Evolutionary conservation across 202 grass and related monocot species (phyloP).

Genomic region (Digitaria exilis): DNA sequence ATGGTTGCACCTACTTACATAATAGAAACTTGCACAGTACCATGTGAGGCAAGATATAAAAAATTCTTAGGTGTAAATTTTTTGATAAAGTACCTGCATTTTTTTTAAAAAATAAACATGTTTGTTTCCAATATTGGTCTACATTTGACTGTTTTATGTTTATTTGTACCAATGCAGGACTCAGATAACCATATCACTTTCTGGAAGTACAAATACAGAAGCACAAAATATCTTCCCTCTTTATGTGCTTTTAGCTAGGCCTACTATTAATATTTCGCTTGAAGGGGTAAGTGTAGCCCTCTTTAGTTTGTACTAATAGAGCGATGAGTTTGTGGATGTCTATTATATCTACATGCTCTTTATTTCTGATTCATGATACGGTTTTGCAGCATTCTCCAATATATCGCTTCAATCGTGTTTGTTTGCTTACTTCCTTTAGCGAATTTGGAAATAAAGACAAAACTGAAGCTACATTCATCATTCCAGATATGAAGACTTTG

Average conservation of each 20-base stretch:
- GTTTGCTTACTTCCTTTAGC: conserved; percentile 63
- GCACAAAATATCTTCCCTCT: conserved; percentile 70
- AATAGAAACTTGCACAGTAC: conserved; percentile 10
- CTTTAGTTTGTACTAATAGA: conserved; percentile 27
- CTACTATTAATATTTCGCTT: conserved; percentile 56
- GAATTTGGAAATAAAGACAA: conserved; percentile 74
- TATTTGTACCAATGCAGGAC: conserved; percentile 64
- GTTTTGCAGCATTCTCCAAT: conserved; percentile 66
- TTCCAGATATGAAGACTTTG: conserved; percentile 82
- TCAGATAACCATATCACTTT: conserved; percentile 81
- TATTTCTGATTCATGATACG: conserved; percentile 41
- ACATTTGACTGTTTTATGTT: conserved; percentile 24
- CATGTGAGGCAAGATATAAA: background rate
- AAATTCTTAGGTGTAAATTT: conserved; percentile 12
- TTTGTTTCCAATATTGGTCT: conserved; percentile 16
- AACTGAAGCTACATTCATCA: conserved; percentile 77
- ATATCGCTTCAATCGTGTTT: conserved; percentile 66
- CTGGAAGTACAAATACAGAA: conserved; percentile 61
- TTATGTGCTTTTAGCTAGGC: conserved; percentile 79
- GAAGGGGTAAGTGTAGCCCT: conserved; percentile 63
- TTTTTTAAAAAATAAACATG: conserved; percentile 1
- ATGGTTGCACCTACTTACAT: background rate
- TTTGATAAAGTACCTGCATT: conserved; percentile 22
- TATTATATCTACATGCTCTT: conserved; percentile 33
- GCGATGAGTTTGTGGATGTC: conserved; percentile 26